These are phyloP conservation scores for Sporobolomyces phaffii DNA, from an alignment of 768 basidiomycete genomes.

Conservation along the genomic window DNA sequence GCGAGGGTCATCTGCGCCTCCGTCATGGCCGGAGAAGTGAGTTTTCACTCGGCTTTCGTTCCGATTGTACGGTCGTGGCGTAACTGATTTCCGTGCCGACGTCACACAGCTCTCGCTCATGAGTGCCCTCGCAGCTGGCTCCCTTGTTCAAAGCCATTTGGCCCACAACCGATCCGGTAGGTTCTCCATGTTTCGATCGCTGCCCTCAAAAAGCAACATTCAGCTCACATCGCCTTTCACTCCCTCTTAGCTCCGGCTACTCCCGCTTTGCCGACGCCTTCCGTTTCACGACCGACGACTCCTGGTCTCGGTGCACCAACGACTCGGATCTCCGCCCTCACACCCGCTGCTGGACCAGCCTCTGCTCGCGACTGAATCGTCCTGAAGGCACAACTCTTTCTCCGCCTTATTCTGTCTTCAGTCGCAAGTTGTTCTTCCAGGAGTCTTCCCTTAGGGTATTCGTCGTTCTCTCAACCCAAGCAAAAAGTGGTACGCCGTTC, in stretches of 20 bases:
- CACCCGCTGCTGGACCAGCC: slow-evolving; percentile 12
- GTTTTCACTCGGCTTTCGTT: neutral
- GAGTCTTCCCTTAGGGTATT: neutral
- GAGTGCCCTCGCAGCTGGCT: slow-evolving; percentile 87
- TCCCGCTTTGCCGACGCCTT: slow-evolving; percentile 15
- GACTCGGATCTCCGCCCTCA: slow-evolving; percentile 3
- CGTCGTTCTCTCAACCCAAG: neutral
- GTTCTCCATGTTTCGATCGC: no score
- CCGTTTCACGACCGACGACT: slow-evolving; percentile 7
- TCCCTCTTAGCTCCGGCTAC: slow-evolving; percentile 13
- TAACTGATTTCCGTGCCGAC: no score
- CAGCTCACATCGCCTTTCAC: neutral
- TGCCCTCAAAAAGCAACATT: no score
- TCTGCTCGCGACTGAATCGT: no score
- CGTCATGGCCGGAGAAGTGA: slow-evolving; percentile 87
- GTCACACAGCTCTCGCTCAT: slow-evolving; percentile 72
- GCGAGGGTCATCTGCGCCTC: slow-evolving; percentile 83
- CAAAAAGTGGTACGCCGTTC: no score
- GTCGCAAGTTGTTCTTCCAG: neutral
- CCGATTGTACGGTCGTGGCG: no score
- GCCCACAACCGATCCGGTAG: slow-evolving; percentile 78
- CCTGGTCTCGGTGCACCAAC: slow-evolving; percentile 8
- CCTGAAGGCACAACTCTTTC: no score
- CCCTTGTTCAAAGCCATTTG: slow-evolving; percentile 61
- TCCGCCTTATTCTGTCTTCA: neutral